Percentiles rank a stretch among this genome's conserved stretches.
Evolutionary conservation across 306 rosid genomes (phyloP).

Genomic region (Lathyrus tuberosus): DNA sequence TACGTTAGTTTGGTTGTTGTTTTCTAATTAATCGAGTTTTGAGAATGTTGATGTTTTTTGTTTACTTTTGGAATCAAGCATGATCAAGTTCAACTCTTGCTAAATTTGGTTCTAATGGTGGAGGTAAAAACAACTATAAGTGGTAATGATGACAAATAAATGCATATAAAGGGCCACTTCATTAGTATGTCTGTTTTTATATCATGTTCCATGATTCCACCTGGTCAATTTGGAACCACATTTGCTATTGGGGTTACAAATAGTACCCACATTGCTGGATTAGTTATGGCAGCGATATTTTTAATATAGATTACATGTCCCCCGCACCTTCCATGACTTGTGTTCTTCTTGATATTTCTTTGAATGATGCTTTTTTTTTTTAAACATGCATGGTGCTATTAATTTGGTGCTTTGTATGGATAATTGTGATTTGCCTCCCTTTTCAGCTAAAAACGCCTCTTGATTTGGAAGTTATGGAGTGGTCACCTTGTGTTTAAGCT

Average conservation of each 20-base stretch:
- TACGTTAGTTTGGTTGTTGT: neutral
- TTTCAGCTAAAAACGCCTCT: neutral
- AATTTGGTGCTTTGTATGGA: conserved; percentile 70
- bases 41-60: neutral
- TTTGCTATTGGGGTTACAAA: too few relatives aligned
- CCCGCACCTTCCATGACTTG: conserved; percentile 58
- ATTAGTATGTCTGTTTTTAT: neutral
- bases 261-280: neutral
- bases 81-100: neutral
- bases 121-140: neutral
- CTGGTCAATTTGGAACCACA: too few relatives aligned
- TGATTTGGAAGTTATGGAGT: neutral
- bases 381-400: conserved; percentile 44
- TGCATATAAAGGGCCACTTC: neutral
- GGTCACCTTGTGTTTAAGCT: neutral
- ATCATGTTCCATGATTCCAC: neutral
- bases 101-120: neutral
- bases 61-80: neutral
- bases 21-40: neutral
- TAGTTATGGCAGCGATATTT: too few relatives aligned
- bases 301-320: conserved; percentile 26
- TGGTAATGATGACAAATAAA: neutral
- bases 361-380: conserved; percentile 31
- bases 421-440: conserved; percentile 52
- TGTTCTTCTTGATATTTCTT: conserved; percentile 65